Conservation (phyloP, 495 filamentous ascomycete genomes). For the Penicillium psychrofluorescens region DNA sequence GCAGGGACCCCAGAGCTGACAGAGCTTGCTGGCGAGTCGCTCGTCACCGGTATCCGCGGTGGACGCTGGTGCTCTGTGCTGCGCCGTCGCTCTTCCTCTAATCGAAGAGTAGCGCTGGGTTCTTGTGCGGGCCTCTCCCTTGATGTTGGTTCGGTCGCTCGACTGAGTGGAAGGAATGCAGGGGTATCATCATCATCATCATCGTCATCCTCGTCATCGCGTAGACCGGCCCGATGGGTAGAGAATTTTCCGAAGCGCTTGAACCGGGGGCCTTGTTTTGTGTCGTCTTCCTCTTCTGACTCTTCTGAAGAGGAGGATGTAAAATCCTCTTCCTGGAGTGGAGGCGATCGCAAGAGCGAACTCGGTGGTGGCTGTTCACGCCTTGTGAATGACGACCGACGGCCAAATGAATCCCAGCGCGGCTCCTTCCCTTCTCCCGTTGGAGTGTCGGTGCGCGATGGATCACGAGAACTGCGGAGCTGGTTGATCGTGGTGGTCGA, state of each 20-base stretch:
- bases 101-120: slow-evolving; percentile 53
- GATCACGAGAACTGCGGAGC: slow-evolving; percentile 17
- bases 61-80: slow-evolving; percentile 19
- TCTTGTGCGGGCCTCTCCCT: slow-evolving; percentile 36
- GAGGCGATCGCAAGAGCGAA: slow-evolving; percentile 24
- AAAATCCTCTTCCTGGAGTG: slow-evolving; percentile 27
- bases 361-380: slow-evolving; percentile 19
- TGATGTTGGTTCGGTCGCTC: slow-evolving; percentile 14
- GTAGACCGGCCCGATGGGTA: slow-evolving; percentile 23
- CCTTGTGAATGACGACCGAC: slow-evolving; percentile 21
- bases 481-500: slow-evolving; percentile 46
- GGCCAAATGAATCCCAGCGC: slow-evolving; percentile 27
- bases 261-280: slow-evolving; percentile 18
- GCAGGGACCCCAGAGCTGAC: slow-evolving; percentile 35
- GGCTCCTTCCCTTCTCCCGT: slow-evolving; percentile 27
- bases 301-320: slow-evolving; percentile 39
- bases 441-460: slow-evolving; percentile 41
- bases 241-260: slow-evolving; percentile 35
- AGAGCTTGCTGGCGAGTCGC: slow-evolving; percentile 58
- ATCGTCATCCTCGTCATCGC: slow-evolving; percentile 38
- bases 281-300: slow-evolving; percentile 48
- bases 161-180: slow-evolving; percentile 65
- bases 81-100: slow-evolving; percentile 36
- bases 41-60: slow-evolving; percentile 38
- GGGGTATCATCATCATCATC: slow-evolving; percentile 52